Evolutionary conservation across 2,329 filamentous ascomycete genomes (phyloP), one percentile per base, ranked within the genome.

Genomic region (Penicillium capsulatum): DNA sequence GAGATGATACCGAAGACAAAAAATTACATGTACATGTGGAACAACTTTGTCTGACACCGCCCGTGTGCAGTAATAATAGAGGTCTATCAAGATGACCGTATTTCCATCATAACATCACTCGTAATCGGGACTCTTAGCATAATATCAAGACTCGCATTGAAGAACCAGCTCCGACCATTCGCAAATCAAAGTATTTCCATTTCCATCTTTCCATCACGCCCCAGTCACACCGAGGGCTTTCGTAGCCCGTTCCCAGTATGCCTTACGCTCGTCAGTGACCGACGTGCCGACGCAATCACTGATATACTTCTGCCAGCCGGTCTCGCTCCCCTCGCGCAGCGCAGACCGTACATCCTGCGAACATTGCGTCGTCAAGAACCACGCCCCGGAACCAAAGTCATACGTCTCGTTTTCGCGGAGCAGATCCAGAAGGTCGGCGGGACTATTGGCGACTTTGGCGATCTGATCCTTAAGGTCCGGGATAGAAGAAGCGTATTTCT

Each of bases 361-460:
- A 55, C 80, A 84, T 56, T 81, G 68, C 1, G 68, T 75, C 9
- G 59, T 71, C 34, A 81, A 55, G 54, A 76, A 84, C 81, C 81
- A 84, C 6, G 77, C 74, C 2, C 73, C 80, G 10, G 70, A 74
- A 0, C 68, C 79, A 55, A 81, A 83, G 36, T 73, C 71, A 43
- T 73, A 74, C 15, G 70, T 60, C 35, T 74, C 70, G 4, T 65
- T 48, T 0, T 57, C 55, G 27, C 74, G 66, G 13, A 83, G 68
- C 32, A 81, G 56, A 15, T 65, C 70, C 3, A 80, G 61, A 1
- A 81, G 53, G 1, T 50, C 64, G 10, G 65, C 69, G 0, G 67
- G 60, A 33, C 69, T 60, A 15, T 65, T 66, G 20, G 54, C 50
- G 48, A 66, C 59, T 40, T 48, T 41, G 2, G 55, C 32, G 4